Conservation (phyloP, 2,329 filamentous ascomycete species). For the Fusarium keratoplasticum region DNA sequence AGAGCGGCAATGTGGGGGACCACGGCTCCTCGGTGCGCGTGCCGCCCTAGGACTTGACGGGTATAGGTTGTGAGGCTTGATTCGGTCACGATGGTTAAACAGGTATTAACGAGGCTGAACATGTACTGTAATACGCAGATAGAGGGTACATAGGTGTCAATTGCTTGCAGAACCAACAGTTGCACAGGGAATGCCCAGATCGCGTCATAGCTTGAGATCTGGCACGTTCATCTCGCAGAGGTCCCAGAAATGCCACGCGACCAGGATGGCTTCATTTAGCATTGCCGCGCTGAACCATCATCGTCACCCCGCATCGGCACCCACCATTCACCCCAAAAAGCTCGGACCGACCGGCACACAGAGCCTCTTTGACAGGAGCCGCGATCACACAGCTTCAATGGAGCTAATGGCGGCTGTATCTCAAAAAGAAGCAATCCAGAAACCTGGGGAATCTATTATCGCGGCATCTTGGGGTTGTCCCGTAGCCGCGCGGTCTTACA, state of each 20-base stretch:
- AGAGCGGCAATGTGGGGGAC: constrained; percentile 17
- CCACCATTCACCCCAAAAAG: constrained; percentile 9
- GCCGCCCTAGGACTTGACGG: constrained; percentile 5
- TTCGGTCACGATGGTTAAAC: background rate
- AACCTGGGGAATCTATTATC: background rate
- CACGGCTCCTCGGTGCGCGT: constrained; percentile 32
- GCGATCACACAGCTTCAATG: background rate
- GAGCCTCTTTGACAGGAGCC: background rate
- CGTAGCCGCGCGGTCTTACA: constrained; percentile 20
- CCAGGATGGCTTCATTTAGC: background rate
- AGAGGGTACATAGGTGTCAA: background rate
- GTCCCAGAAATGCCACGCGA: background rate
- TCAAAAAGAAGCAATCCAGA: background rate
- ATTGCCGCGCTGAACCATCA: constrained; percentile 24
- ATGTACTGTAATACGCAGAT: background rate
- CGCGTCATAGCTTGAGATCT: background rate
- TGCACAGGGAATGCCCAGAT: background rate
- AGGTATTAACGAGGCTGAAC: background rate
- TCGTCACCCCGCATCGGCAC: constrained; percentile 24
- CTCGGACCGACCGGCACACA: constrained; percentile 25
- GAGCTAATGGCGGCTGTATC: background rate
- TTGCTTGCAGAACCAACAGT: background rate
- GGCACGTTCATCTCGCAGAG: background rate
- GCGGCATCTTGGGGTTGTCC: background rate
- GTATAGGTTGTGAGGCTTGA: constrained; percentile 1